Base-by-base conservation (phyloP, 1,284 basidiomycete species). In the Papiliotrema laurentii region DNA sequence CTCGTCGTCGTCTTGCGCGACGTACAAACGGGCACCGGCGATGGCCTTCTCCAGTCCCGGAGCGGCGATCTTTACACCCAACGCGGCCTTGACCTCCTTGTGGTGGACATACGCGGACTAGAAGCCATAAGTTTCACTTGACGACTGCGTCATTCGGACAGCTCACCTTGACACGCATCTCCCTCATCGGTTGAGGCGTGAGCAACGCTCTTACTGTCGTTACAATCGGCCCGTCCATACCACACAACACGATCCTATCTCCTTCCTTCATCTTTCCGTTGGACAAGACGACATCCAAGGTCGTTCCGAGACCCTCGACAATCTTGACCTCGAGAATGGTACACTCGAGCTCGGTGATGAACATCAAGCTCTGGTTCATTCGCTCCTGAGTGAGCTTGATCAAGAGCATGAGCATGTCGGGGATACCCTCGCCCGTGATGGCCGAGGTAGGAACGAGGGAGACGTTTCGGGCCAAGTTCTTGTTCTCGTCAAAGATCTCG, bases 301-400 rank as follows among this genome's bases (percentile, higher is more conserved):
- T 98, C 34, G 94, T 98, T 41, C 96, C 96, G 45, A 98, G 79
- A 70, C 96, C 96, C 75, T 99, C 96, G 63, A 98, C 86, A 56
- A 97, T 89, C 80, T 99, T 99, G 72, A 98, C 96, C 75, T 98
- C 96, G 49, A 99, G 82, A 21, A 99, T 92, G n/a, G 96, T 99
- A 73, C 93, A 97, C 76, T 97, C 93, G 48, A 98, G 80, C 73
- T 97, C 93, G 26, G 92, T 91, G 50, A 98, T 82, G 76, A 97
- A 99, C 96, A 98, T 99, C 59, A 99, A 80, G 44, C 86, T 82
- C 69, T 94, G 89, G 69, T 87, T 93, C 94, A 99, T 97, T 54
- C 96, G 84, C 74, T 94, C 89, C 73, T 99, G 96, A 7, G 96
- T 98, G 49, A 99, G 81, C 72, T 96, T 93, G 74, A 97, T 83